phyloP scores from a whole-genome alignment of 83 land plant genomes.

The Larix sibirica region DNA sequence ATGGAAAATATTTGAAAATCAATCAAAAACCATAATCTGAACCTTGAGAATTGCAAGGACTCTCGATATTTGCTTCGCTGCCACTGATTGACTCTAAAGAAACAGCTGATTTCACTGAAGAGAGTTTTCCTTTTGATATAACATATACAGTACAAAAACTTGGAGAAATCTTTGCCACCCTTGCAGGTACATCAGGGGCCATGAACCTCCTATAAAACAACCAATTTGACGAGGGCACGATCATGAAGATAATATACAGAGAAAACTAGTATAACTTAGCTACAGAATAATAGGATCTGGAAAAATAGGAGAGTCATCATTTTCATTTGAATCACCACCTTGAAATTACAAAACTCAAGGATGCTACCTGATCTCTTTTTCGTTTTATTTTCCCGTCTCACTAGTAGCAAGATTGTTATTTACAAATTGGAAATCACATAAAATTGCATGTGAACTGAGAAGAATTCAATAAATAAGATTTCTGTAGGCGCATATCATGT shows the following conservation, averaged over 20 bases:
- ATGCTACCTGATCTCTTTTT: background rate
- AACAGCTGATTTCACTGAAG: slow-evolving; percentile 28
- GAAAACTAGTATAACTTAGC: background rate
- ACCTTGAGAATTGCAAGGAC: background rate
- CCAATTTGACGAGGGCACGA: background rate
- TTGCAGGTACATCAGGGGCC: slow-evolving; percentile 39
- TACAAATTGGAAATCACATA: background rate
- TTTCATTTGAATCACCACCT: background rate
- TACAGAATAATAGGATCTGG: background rate
- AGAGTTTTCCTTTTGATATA: slow-evolving; percentile 45
- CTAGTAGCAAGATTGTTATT: background rate
- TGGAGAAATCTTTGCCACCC: slow-evolving; percentile 42
- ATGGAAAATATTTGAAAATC: background rate
- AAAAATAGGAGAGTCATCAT: background rate
- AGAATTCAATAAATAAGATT: background rate
- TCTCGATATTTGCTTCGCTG: background rate
- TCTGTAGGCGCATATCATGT: background rate
- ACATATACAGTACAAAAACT: slow-evolving; percentile 59
- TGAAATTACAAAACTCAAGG: background rate
- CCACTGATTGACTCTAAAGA: background rate
- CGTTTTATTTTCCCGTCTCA: background rate
- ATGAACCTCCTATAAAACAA: slow-evolving; percentile 36
- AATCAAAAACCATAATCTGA: background rate
- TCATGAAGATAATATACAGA: background rate
- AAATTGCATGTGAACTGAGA: background rate